A percentile compares a stretch with the other conserved stretches of the same genome.
Evolutionary conservation across 2,329 filamentous ascomycete species (phyloP).

Genomic region (Hymenoscyphus infarciens): DNA sequence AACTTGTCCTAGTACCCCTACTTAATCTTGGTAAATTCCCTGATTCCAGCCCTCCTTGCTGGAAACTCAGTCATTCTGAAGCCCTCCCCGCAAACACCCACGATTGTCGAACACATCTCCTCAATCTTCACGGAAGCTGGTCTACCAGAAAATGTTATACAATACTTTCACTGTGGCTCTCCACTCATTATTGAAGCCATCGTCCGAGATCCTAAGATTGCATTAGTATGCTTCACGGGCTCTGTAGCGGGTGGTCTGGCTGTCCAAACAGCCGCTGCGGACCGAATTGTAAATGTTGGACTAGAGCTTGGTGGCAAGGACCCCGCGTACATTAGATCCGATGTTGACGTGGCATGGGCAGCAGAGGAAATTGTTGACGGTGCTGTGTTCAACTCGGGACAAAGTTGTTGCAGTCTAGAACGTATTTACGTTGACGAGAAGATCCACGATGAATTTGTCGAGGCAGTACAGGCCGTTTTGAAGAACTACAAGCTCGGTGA

Average conservation of each 20-base stretch:
- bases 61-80: conserved; percentile 93
- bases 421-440: conserved; percentile 84
- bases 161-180: conserved; percentile 88
- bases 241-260: conserved; percentile 84
- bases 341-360: conserved; percentile 87
- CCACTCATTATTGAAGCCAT: conserved; percentile 72
- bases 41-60: conserved; percentile 85
- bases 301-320: conserved; percentile 95
- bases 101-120: conserved; percentile 79
- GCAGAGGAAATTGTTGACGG: conserved; percentile 94
- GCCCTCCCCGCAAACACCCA: conserved; percentile 91
- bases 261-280: conserved; percentile 79
- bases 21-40: conserved; percentile 85
- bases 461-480: conserved; percentile 75
- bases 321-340: conserved; percentile 80
- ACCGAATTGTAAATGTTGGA: conserved; percentile 80
- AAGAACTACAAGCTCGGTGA: conserved; percentile 83
- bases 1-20: conserved; percentile 72
- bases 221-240: conserved; percentile 88
- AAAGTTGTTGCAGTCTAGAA: conserved; percentile 93
- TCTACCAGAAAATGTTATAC: conserved; percentile 77
- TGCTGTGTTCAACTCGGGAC: conserved; percentile 96
- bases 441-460: conserved; percentile 79
- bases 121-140: conserved; percentile 76
- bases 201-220: conserved; percentile 71